Evolutionary conservation across 1,139 yeast genomes (phyloP).

Genomic region (Suhomyces anneliseae): DNA sequence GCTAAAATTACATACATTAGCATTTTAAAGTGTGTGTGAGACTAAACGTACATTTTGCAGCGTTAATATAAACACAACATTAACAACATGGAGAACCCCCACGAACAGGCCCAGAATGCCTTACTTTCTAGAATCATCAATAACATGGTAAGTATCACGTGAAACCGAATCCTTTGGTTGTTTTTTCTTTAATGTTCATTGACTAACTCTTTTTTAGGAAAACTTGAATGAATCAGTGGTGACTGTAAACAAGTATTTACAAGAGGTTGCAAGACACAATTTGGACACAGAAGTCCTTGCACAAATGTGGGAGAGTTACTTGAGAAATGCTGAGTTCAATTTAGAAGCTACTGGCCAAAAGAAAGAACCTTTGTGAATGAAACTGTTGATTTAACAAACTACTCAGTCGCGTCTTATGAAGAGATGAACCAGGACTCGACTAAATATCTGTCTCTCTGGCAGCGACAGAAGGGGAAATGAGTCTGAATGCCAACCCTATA

Average conservation of each 20-base stretch:
- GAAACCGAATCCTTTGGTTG: background rate
- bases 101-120: constrained; percentile 82
- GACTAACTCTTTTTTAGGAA: constrained; percentile 38
- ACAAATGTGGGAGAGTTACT: constrained; percentile 81
- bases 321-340: constrained; percentile 69
- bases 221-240: constrained; percentile 70
- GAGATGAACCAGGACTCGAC: too few relatives aligned
- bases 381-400: too few relatives aligned
- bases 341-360: constrained; percentile 69
- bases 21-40: background rate
- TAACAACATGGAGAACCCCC: constrained; percentile 75
- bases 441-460: too few relatives aligned
- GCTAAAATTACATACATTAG: background rate
- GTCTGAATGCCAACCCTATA: too few relatives aligned
- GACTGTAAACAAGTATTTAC: constrained; percentile 59
- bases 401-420: too few relatives aligned
- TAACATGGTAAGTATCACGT: constrained; percentile 57
- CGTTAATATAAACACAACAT: too few relatives aligned
- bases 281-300: constrained; percentile 72
- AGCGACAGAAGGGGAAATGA: too few relatives aligned
- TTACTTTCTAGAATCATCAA: constrained; percentile 72
- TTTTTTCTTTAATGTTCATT: background rate
- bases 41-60: too few relatives aligned
- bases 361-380: constrained; percentile 50
- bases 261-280: constrained; percentile 64